A percentile compares a stretch with the other conserved stretches of the same genome.
phyloP scores from a whole-genome alignment of 139 green algal species.

The Asterochloris erici region DNA sequence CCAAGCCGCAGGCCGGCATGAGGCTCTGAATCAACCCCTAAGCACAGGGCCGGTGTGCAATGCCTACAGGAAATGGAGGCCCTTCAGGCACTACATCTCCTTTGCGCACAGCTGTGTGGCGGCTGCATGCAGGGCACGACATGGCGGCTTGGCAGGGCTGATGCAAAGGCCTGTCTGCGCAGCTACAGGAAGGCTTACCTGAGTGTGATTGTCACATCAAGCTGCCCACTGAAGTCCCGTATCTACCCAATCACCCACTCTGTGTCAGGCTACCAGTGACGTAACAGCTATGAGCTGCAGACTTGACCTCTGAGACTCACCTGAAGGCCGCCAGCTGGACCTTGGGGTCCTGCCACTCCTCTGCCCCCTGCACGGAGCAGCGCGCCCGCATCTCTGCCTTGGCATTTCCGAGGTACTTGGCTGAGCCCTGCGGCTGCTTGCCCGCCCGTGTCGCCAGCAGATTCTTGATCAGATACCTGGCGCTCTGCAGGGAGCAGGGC shows the following conservation, averaged over 20 bases:
- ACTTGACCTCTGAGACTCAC: background rate
- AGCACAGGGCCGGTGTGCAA: conserved; percentile 30
- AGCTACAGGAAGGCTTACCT: too few species aligned
- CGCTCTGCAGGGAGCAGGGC: conserved; percentile 53
- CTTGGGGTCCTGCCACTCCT: conserved; percentile 28
- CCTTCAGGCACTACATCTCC: too few species aligned
- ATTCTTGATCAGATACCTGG: conserved; percentile 74
- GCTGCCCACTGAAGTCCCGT: too few species aligned
- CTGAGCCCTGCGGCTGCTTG: conserved; percentile 33
- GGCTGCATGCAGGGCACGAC: too few species aligned
- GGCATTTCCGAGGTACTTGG: conserved; percentile 52
- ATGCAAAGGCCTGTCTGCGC: too few species aligned
- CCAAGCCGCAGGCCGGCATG: conserved; percentile 27
- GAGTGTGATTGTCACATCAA: too few species aligned
- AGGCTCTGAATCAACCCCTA: conserved; percentile 31
- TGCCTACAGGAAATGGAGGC: conserved; percentile 23
- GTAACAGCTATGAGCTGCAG: background rate
- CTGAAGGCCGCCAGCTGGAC: conserved; percentile 29
- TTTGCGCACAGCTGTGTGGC: too few species aligned
- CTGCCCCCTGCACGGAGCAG: conserved; percentile 25
- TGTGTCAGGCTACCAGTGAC: too few species aligned
- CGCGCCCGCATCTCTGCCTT: conserved; percentile 20
- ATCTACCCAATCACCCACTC: too few species aligned
- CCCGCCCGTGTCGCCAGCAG: conserved; percentile 37
- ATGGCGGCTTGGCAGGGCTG: too few species aligned